Base-by-base conservation (phyloP, 495 filamentous ascomycete species). In the Podospora sp. region DNA sequence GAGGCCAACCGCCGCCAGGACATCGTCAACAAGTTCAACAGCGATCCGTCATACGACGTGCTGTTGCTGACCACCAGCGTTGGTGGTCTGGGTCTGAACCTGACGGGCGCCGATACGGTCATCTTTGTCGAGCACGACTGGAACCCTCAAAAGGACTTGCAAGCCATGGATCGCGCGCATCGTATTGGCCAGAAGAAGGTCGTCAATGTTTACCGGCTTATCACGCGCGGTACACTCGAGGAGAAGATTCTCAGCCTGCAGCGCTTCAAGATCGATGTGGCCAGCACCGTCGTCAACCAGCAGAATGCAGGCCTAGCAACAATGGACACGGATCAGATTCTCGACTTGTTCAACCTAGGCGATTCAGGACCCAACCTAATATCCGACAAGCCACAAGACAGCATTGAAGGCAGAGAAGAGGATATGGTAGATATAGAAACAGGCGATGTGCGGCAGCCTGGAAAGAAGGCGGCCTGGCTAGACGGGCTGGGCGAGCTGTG, bases 91-190 rank as follows among this genome's bases (percentile, higher is more conserved):
- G 95, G 95, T 24, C 85, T 99, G 62, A 99, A 99, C 76, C 84
- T 99, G 29, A 99, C 95, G 12, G 95, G 95, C 68, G 95, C 95
- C 9, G 95, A 99, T 79, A 99, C 95, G 0, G 95, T 99, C 69
- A 99, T 98, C 69, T 99, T 99, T 73, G 96, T 99, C 26, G 95
- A 99, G 79, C 95, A 99, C 77, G 95, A 99, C 78, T 99, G 95
- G 95, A 99, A 99, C 75, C 95, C 95, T 35, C 96, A 98, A 75
- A 96, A 97, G 78, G 95, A 99, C 79, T 86, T 99, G 71, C 95
- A 99, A 77, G 95, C 95, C 70, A 99, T 99, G 95, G 95, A 99
- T 74, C 93, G 95, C 57, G 95, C 96, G 11, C 95, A 99, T 81
- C 89, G 95, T 71, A 99, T 99, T 70, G 95, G 95, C 5, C 95